Evolutionary conservation across 495 filamentous ascomycete genomes (phyloP), one percentile per base, ranked within the genome.

Genomic region (Cercophora samala): DNA sequence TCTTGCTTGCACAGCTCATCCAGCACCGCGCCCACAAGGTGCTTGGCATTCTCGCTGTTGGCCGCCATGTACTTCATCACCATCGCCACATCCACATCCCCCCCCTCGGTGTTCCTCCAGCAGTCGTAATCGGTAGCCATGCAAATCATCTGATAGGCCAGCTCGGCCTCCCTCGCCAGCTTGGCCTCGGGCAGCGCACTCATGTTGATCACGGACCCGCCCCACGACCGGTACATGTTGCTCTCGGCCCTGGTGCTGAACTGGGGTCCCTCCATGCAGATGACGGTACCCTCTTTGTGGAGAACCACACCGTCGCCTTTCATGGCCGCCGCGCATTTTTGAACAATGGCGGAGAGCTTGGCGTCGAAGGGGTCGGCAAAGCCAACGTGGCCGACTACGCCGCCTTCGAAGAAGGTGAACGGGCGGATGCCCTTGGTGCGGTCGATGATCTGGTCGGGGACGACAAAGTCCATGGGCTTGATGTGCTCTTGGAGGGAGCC

Each of bases 91-190:
- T 91, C 93, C 42, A 99, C 95, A 54, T 89, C 90, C 58, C 86
- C 88, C 5, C 82, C 82, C 32, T 77, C 80, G 75, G 60, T 51
- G 29, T 62, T 62, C 9, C 91, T 90, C 95, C 95, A 98, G 86
- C 93, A 97, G 78, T 99, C 96, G 73, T 99, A 99, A 80, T 99
- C 95, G 23, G 95, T 99, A 26, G 90, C 89, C 96, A 99, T 99
- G 83, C 94, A 97, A 70, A 99, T 94, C 87, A 97, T 94, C 81
- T 94, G 92, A 74, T 97, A 97, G 18, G 90, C 90, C 69, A 99
- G 89, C 81, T 99, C 96, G 4, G 96, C 96, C 82, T 99, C 95
- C 37, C 91, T 85, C 26, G 95, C 95, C 15, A 99, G 87, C 82
- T 98, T 98, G 37, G 94, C 90, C 82, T 99, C 95, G 24, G 95